These are phyloP conservation scores for Monilinia fructicola DNA, from an alignment of 2,329 filamentous ascomycete genomes.

Conservation along the genomic window DNA sequence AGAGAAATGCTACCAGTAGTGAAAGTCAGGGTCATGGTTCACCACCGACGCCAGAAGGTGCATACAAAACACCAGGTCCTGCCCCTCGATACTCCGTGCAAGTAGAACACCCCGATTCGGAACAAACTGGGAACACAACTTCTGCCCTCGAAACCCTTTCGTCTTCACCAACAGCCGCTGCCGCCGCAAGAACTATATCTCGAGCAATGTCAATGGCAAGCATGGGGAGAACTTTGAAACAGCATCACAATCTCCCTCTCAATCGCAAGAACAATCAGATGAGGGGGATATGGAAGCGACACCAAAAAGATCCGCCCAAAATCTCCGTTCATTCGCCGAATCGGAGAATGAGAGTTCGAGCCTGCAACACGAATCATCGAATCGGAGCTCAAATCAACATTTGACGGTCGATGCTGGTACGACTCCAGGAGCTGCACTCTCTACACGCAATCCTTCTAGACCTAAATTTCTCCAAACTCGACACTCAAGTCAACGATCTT, in stretches of 20 bases:
- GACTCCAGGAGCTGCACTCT: slow-evolving; percentile 49
- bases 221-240: slow-evolving; percentile 27
- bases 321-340: slow-evolving; percentile 23
- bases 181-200: slow-evolving; percentile 54
- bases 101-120: slow-evolving; percentile 25
- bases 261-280: slow-evolving; percentile 29
- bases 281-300: slow-evolving; percentile 34
- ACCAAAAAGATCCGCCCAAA: slow-evolving; percentile 30
- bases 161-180: slow-evolving; percentile 57
- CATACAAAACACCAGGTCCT: slow-evolving; percentile 35
- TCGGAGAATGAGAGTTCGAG: slow-evolving; percentile 33
- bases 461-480: slow-evolving; percentile 58
- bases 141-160: slow-evolving; percentile 54
- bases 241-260: slow-evolving; percentile 25
- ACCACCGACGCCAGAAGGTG: slow-evolving; percentile 35
- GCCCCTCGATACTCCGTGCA: slow-evolving; percentile 19
- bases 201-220: slow-evolving; percentile 51
- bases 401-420: slow-evolving; percentile 46
- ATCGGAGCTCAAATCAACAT: slow-evolving; percentile 37
- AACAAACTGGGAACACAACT: slow-evolving; percentile 45
- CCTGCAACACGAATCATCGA: slow-evolving; percentile 41
- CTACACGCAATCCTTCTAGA: slow-evolving; percentile 43
- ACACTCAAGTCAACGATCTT: slow-evolving; percentile 58
- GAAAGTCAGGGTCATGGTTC: slow-evolving; percentile 25
- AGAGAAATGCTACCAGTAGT: background rate